Evolutionary conservation across 441 rosid species (phyloP).

Genomic region (Euphorbia corollata): DNA sequence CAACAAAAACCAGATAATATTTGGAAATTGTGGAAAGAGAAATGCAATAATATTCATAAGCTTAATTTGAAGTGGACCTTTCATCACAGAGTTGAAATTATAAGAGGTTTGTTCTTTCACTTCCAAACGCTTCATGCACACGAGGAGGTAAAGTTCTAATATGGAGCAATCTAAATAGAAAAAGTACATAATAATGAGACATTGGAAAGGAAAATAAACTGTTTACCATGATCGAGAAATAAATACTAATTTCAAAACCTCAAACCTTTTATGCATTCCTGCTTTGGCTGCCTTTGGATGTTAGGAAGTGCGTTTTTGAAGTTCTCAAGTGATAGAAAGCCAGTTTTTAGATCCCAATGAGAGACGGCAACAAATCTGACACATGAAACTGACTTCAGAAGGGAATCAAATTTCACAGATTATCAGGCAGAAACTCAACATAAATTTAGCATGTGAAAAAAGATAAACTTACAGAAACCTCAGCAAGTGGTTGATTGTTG

Average conservation of each 20-base stretch:
- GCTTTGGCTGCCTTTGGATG: conserved; percentile 66
- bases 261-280: conserved; percentile 73
- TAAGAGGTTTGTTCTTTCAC: conserved; percentile 75
- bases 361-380: conserved; percentile 72
- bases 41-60: neutral
- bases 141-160: conserved; percentile 79
- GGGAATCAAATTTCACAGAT: conserved; percentile 15
- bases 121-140: conserved; percentile 85
- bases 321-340: conserved; percentile 70
- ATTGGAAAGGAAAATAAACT: neutral
- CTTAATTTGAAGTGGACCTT: conserved; percentile 41
- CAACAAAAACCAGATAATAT: conserved; percentile 8
- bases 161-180: conserved; percentile 73
- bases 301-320: conserved; percentile 65
- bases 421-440: conserved; percentile 12
- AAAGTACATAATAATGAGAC: conserved; percentile 6
- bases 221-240: conserved; percentile 3
- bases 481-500: conserved; percentile 53
- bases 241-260: neutral
- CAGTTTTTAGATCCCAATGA: conserved; percentile 53
- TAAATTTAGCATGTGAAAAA: conserved; percentile 11
- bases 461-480: conserved; percentile 63
- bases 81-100: conserved; percentile 77
- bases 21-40: neutral
- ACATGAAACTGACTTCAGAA: conserved; percentile 27